Base-by-base conservation (phyloP, 352 stramenopile genomes). In the Phytophthora boehmeriae region DNA sequence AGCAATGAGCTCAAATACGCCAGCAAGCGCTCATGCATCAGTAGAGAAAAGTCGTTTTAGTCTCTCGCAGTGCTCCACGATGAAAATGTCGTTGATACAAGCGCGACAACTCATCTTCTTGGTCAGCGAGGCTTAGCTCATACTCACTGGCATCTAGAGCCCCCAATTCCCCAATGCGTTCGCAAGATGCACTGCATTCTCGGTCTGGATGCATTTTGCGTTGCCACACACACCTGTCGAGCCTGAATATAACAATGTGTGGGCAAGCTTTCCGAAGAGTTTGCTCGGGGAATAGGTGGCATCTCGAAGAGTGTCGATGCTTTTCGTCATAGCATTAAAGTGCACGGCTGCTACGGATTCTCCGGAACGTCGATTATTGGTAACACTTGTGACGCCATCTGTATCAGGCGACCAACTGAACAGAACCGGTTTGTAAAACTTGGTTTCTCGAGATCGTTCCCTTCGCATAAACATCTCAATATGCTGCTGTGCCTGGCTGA, bases 161-260 rank as follows among this genome's bases (percentile, higher is more conserved):
- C 10, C 86, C 86, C 28, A 93, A 51, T 36, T 89, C 80, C 86
- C 86, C 36, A 95, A 77, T 16, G 67, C 74, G 62, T 90, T 66
- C 9, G 83, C 83, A 46, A 92, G 71, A 25, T 68, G 68, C 4
- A 70, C 49, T 1, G 61, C 25, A 25, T 67, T 36, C n/a, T 57
- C 58, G 14, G 51, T 52, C 8, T 36, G 14, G 20, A 60, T 55
- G 16, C 51, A 51, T 0, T 45, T 44, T 6, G 25, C 41, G 8
- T 30, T 66, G 35, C 57, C 35, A 41, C 69, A 65, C 11, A 48
- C 61, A 9, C 48, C 58, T 0, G 66, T 68, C 1, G 68, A 74
- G 34, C 78, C 88, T 16, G 85, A 30, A 42, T 83, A 78, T 25
- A 93, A 58, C 4, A 93, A 69, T 0, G 75, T 79, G 19, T 80